Conservation (phyloP, 306 rosid genomes). For the Trifolium pratense region DNA sequence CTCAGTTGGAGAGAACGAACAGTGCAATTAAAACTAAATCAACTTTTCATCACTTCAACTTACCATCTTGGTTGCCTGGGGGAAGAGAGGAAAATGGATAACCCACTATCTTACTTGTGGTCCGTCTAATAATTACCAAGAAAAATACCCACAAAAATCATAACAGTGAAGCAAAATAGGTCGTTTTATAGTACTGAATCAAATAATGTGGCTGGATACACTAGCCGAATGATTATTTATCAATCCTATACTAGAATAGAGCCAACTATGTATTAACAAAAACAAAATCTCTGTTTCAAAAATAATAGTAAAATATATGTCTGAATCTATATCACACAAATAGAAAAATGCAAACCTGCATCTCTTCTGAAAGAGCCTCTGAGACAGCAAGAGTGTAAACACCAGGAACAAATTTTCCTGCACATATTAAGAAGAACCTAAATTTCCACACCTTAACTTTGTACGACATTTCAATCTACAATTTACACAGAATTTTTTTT, state of each 20-base stretch:
- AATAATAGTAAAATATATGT: slow-evolving; percentile 5
- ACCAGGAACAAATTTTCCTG: slow-evolving; percentile 85
- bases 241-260: slow-evolving; percentile 22
- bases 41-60: not conserved
- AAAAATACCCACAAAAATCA: slow-evolving; percentile 13
- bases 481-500: not conserved
- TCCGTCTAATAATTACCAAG: not conserved
- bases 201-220: no score
- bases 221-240: no score
- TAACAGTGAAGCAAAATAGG: not conserved
- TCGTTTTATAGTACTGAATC: no score
- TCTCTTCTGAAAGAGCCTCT: slow-evolving; percentile 90
- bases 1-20: not conserved
- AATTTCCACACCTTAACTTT: slow-evolving; percentile 9
- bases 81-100: not conserved
- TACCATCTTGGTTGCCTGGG: not conserved
- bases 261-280: slow-evolving; percentile 4
- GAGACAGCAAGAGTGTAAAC: slow-evolving; percentile 97
- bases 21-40: slow-evolving; percentile 3
- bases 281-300: not conserved
- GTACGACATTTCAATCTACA: slow-evolving; percentile 14
- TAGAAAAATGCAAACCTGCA: slow-evolving; percentile 66
- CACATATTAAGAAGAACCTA: slow-evolving; percentile 33
- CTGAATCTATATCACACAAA: slow-evolving; percentile 10
- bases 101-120: slow-evolving; percentile 2